Base-by-base conservation (phyloP, 208 protist species). In the Trypanosoma cruzi region DNA sequence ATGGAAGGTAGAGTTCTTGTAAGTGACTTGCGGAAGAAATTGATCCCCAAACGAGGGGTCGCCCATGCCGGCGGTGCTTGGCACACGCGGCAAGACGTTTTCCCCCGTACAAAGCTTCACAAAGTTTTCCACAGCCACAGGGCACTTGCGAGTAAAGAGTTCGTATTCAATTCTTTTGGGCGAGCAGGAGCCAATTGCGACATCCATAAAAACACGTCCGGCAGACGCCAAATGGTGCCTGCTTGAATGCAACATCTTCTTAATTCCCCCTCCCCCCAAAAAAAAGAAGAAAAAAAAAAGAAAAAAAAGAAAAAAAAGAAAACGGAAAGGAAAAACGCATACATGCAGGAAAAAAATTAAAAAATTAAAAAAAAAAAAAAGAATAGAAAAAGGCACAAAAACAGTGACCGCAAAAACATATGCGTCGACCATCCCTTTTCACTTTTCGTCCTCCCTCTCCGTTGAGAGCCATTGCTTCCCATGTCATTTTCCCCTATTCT, bases 1-100 rank as follows among this genome's bases (percentile, higher is more conserved):
- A 69, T 99, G 98, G 61, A 99, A 96, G 11, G 76, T 82, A 13
- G 85, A 93, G 52, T 79, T 73, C 54, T 85, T 84, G 88, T 98
- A 99, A 53, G 86, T 85, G 50, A 98, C 87, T 65, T 94, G 85
- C 4, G 89, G 89, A 26, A 94, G 73, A 59, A 92, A 91, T 66
- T 92, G 87, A 54, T 93, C 86, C 11, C 69, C 71, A 72, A 94
- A 95, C 18, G 81, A 77, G 14, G 86, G 84, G 58, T 92, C 80
- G 18, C 63, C 78, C n/a, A 93, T 65, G 0, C 83, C 87, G 0
- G 88, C 82, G 0, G 77, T 72, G 50, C 76, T 89, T 28, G 84
- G 68, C 20, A 90, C 77, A 32, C 52, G 67, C 20, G 84, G 84
- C 37, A 93, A 67, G n/a, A 89, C 55, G 44, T 88, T 89, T 42